phyloP scores from a whole-genome alignment of 805 yeast genomes.

The Myxozyma lipomycoides region DNA sequence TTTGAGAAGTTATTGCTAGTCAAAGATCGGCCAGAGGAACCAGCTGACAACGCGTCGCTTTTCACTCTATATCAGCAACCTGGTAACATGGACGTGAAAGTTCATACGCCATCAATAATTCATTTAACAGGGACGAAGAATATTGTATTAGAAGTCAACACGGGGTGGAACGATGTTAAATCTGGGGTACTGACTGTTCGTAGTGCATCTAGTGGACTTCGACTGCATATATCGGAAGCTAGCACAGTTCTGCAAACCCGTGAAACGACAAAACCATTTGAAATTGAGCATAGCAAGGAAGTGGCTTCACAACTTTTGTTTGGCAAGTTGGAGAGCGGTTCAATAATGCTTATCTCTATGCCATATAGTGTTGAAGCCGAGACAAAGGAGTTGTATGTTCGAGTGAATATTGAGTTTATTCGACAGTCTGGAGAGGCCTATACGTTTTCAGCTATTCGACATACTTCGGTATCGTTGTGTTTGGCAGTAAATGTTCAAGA shows the following conservation, averaged over 20 bases:
- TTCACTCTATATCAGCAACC: constrained; percentile 21
- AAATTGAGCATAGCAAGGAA: constrained; percentile 2
- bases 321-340: constrained; percentile 2
- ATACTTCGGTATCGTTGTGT: constrained; percentile 41
- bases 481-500: constrained; percentile 80
- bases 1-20: constrained; percentile 33
- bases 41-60: neutral
- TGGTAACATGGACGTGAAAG: constrained; percentile 19
- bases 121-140: constrained; percentile 14
- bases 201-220: constrained; percentile 22
- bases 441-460: constrained; percentile 25
- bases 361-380: constrained; percentile 34
- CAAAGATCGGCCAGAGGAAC: constrained; percentile 23
- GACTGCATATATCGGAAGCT: constrained; percentile 3
- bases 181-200: constrained; percentile 8
- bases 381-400: constrained; percentile 27
- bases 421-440: constrained; percentile 17
- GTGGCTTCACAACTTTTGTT: constrained; percentile 3
- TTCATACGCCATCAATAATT: constrained; percentile 10
- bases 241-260: neutral
- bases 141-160: constrained; percentile 12
- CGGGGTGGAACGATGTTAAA: constrained; percentile 26
- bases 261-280: neutral
- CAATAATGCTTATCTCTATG: constrained; percentile 27
- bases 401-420: constrained; percentile 28